A percentile compares a stretch with the other conserved stretches of the same genome.
Conservation (phyloP, 2,329 filamentous ascomycete genomes). For the Colletotrichum ledebouriae region DNA sequence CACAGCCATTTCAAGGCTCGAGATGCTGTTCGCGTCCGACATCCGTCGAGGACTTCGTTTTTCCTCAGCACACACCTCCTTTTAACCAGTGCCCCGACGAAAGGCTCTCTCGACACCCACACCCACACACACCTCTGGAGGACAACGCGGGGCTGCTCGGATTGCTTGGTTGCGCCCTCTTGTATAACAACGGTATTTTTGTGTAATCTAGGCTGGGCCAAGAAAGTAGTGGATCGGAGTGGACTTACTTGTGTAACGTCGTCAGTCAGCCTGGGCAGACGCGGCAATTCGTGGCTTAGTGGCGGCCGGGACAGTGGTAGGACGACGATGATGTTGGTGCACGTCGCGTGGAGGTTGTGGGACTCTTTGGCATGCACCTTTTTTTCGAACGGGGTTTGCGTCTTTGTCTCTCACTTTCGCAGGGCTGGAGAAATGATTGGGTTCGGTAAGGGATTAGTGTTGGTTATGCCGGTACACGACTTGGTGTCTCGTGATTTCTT, state of each 20-base stretch:
- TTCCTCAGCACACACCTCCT: no score
- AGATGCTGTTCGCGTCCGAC: constrained; percentile 21
- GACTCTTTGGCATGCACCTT: neutral
- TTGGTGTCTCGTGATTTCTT: no score
- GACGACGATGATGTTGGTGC: constrained; percentile 15
- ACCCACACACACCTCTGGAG: neutral
- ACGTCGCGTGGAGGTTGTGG: constrained; percentile 23
- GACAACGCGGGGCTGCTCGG: constrained; percentile 2
- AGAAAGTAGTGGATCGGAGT: neutral
- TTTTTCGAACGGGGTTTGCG: neutral
- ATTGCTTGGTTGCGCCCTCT: constrained; percentile 1
- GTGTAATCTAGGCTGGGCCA: neutral
- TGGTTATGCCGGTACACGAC: no score
- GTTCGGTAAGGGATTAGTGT: no score
- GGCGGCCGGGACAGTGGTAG: constrained; percentile 11
- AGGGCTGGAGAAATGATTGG: no score
- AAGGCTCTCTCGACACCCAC: neutral
- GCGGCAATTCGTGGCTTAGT: constrained; percentile 35
- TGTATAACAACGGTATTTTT: neutral
- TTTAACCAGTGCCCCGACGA: no score
- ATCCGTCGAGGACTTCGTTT: neutral
- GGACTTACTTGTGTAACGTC: constrained; percentile 15
- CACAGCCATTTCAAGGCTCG: neutral
- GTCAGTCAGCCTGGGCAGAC: constrained; percentile 33
- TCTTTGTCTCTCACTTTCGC: constrained; percentile 2